These are phyloP conservation scores for Tetraselmis striata DNA, from an alignment of 139 green algal genomes.

Conservation along the genomic window DNA sequence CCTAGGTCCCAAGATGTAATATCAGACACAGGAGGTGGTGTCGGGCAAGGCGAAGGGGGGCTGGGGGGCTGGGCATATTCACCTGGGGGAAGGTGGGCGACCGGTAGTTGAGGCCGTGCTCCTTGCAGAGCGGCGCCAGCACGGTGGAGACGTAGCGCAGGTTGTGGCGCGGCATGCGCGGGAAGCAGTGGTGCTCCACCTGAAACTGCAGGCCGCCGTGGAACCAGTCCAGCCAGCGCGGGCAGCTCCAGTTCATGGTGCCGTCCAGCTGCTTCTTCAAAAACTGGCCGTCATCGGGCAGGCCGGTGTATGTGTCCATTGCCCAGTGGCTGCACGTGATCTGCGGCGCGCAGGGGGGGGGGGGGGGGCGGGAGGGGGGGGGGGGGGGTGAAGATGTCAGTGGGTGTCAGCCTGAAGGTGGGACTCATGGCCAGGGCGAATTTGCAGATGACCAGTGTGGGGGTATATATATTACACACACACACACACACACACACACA, in stretches of 20 bases:
- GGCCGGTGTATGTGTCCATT: slow-evolving; percentile 31
- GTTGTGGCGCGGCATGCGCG: slow-evolving; percentile 46
- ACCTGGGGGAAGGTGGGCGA: slow-evolving; percentile 28
- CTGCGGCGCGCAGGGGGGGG: slow-evolving; percentile 23
- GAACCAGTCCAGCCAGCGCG: slow-evolving; percentile 55
- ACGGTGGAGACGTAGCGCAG: slow-evolving; percentile 26
- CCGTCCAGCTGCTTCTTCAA: slow-evolving; percentile 30
- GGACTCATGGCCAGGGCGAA: too few species aligned
- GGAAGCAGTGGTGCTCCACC: slow-evolving; percentile 66
- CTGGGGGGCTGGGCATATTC: too few species aligned
- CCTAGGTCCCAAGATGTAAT: too few species aligned
- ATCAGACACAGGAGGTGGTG: too few species aligned
- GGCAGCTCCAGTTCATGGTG: slow-evolving; percentile 52
- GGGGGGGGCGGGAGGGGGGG: too few species aligned
- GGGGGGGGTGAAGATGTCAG: background rate
- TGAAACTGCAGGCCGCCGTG: slow-evolving; percentile 65
- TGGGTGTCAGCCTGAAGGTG: background rate
- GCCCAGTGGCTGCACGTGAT: slow-evolving; percentile 49
- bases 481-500: too few species aligned
- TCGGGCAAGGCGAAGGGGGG: too few species aligned
- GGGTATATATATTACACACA: too few species aligned
- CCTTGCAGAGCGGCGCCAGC: slow-evolving; percentile 32
- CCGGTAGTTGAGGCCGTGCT: slow-evolving; percentile 35
- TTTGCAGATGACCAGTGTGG: too few species aligned
- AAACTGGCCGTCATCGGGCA: slow-evolving; percentile 24